phyloP scores from a whole-genome alignment of 1,284 basidiomycete species.

The Microbotryomycetes sp. region DNA sequence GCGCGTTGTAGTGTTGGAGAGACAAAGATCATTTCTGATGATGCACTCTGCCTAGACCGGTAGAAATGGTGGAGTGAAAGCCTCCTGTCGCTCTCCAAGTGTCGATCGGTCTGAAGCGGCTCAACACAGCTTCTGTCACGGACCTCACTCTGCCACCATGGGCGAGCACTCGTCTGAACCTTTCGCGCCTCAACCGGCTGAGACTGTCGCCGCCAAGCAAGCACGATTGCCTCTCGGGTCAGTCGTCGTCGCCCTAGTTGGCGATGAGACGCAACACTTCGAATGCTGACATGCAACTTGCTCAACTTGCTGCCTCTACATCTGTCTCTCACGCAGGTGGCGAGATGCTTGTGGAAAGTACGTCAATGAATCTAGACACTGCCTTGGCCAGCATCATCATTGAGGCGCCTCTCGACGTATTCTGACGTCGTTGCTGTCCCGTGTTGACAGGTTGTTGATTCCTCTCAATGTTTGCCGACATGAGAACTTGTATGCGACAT shows the following conservation, averaged over 20 bases:
- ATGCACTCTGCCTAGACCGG: too few species aligned
- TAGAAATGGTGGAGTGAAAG: too few species aligned
- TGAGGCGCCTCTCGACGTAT: not conserved
- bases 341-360: slow-evolving; percentile 36
- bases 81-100: too few species aligned
- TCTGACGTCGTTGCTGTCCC: not conserved
- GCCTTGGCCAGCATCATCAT: too few species aligned
- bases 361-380: not conserved
- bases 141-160: not conserved
- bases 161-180: slow-evolving; percentile 15
- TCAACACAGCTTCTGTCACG: not conserved
- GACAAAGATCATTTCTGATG: too few species aligned
- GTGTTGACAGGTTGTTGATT: slow-evolving; percentile 27
- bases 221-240: slow-evolving; percentile 30
- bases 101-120: too few species aligned
- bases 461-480: slow-evolving; percentile 39
- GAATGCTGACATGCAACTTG: too few species aligned
- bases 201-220: slow-evolving; percentile 9
- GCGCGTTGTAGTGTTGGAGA: too few species aligned
- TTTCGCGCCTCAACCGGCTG: slow-evolving; percentile 22
- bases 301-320: not conserved
- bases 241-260: too few species aligned
- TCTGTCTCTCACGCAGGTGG: slow-evolving; percentile 25
- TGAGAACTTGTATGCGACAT: slow-evolving; percentile 36
- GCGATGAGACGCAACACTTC: too few species aligned